Evolutionary conservation across 202 grass and related monocot species (phyloP).

Genomic region (Panicum hallii): DNA sequence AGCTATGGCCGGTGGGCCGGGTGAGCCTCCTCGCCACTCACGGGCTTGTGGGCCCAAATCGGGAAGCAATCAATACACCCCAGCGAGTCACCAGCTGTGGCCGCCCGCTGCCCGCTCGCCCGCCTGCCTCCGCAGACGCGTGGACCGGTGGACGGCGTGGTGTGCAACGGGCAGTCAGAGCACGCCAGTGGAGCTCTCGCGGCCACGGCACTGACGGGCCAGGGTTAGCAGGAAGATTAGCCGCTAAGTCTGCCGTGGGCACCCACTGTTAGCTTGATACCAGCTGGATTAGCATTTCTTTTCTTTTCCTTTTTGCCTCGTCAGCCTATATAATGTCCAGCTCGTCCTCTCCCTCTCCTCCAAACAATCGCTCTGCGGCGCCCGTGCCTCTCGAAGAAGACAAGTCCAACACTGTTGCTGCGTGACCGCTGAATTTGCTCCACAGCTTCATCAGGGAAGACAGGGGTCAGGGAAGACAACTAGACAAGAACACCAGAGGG

Average conservation of each 20-base stretch:
- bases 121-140: conserved; percentile 21
- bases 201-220: not conserved
- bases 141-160: not conserved
- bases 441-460: conserved; percentile 12
- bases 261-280: conserved; percentile 33
- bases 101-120: not conserved
- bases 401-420: conserved; percentile 46
- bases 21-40: not conserved
- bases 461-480: not conserved
- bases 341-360: not conserved
- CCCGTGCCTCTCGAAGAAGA: conserved; percentile 33
- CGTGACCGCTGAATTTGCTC: conserved; percentile 40
- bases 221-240: conserved; percentile 23
- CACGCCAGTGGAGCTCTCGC: not conserved
- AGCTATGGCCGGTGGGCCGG: not conserved
- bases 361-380: conserved; percentile 12
- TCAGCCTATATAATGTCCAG: conserved; percentile 37
- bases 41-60: conserved; percentile 33
- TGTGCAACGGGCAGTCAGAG: conserved; percentile 8
- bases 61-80: not conserved
- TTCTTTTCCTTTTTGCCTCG: not conserved
- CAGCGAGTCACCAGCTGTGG: conserved; percentile 42
- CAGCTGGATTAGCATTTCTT: conserved; percentile 31
- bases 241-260: conserved; percentile 26
- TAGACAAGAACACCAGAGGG: not conserved